Base-by-base conservation (phyloP, 1,139 yeast genomes). In the Debaryomyces sp. region DNA sequence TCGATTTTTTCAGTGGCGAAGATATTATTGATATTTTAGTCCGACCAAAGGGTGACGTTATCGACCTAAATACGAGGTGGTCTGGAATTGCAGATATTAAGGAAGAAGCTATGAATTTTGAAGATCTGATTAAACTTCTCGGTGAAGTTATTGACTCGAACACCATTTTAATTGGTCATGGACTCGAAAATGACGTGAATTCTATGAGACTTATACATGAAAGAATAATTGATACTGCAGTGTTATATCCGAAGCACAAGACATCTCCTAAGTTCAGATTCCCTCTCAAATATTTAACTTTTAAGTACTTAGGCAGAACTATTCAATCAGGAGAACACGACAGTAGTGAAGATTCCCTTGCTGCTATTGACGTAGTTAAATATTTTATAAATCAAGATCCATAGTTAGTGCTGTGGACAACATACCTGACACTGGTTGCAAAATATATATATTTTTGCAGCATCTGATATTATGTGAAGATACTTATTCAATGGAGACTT, bases 301-400 rank as follows among this genome's bases (percentile, higher is more conserved):
- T 89, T 68, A 81, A 78, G 50, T 84, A 81, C 53, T 68, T 92
- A 49, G 84, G 92, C 50, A 77, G 89, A 50, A 81, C 78, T 24
- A 91, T 92, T 50, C 98, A 92, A 63, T 66, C 80, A 0, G 96
- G 96, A 0, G 90, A 89, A 59, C 98, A 92, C 60, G 96, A 90
- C 60, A 88, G 96, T 64, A 79, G 88, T 38, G 97, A 92, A 60
- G 97, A 92, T 70, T 90, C 97, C 0, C 68, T 88, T 27, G 92
- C 96, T 1, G 94, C 97, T 0, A 84, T 89, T 60, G 92, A 89
- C 59, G 81, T 92, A 30, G 85, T 91, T 3, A 87, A 87, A 60
- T 67, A 71, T 50, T 77, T 75, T 49, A 63, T 74, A 12, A 63
- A 63, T 27, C 59, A 64, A 49, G 73, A 69, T 9, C 35, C 41